Percentiles rank a stretch among this genome's conserved stretches.
These are phyloP conservation scores for Fusarium mundagurra DNA, from an alignment of 2,329 filamentous ascomycete species.

Conservation along the genomic window DNA sequence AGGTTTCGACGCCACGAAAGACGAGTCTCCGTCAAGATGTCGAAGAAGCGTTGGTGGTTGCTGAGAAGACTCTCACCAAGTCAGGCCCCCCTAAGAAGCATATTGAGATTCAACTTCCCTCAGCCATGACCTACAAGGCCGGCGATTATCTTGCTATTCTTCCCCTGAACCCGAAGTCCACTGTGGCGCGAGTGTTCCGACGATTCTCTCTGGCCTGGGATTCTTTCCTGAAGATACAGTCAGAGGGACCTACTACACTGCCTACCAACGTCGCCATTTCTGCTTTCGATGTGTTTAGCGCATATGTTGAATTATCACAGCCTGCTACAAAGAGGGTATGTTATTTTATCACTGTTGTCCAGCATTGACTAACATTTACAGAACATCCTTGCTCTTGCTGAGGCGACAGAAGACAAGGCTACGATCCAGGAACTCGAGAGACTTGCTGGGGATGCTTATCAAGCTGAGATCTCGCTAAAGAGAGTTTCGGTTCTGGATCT, in stretches of 20 bases:
- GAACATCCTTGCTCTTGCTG: slow-evolving; percentile 56
- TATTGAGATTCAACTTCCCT: slow-evolving; percentile 74
- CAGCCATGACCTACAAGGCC: slow-evolving; percentile 71
- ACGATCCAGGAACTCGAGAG: slow-evolving; percentile 55
- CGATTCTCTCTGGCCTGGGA: slow-evolving; percentile 77
- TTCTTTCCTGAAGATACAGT: slow-evolving; percentile 68
- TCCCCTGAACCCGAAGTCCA: slow-evolving; percentile 73
- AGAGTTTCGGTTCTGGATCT: slow-evolving; percentile 74
- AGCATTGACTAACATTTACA: slow-evolving; percentile 29
- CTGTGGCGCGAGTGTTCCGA: slow-evolving; percentile 70
- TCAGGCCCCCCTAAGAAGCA: slow-evolving; percentile 63
- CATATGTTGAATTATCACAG: slow-evolving; percentile 78
- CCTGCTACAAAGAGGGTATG: slow-evolving; percentile 74
- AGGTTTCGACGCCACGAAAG: slow-evolving; percentile 38
- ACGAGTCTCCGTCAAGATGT: slow-evolving; percentile 40
- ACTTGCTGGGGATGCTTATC: slow-evolving; percentile 59
- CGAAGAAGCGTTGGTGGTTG: slow-evolving; percentile 37
- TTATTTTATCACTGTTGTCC: neutral
- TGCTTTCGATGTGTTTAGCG: slow-evolving; percentile 70
- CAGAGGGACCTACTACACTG: slow-evolving; percentile 61
- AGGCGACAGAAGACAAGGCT: slow-evolving; percentile 58
- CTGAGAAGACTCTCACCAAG: slow-evolving; percentile 35
- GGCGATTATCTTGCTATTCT: slow-evolving; percentile 82
- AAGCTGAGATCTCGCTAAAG: slow-evolving; percentile 61
- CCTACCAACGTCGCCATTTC: slow-evolving; percentile 67